A percentile compares a stretch with the other conserved stretches of the same genome.
These are phyloP conservation scores for Spergularia azorica DNA, from an alignment of 179 eudicot genomes.

Conservation along the genomic window DNA sequence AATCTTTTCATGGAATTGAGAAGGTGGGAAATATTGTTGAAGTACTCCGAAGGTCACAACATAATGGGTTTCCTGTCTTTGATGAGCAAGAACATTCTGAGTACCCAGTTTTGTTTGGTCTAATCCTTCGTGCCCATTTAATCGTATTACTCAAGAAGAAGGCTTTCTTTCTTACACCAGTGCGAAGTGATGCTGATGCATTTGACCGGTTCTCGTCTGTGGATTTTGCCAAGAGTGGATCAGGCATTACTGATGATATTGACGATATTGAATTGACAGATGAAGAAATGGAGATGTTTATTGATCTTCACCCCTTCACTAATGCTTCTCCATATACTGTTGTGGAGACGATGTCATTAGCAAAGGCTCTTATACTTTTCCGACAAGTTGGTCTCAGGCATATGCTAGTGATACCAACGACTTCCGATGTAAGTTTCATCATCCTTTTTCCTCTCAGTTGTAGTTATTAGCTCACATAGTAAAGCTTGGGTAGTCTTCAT, in stretches of 20 bases:
- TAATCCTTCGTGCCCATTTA: slow-evolving; percentile 70
- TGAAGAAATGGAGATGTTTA: slow-evolving; percentile 88
- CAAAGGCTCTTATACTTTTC: slow-evolving; percentile 84
- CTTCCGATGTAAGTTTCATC: slow-evolving; percentile 55
- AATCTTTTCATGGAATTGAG: slow-evolving; percentile 68
- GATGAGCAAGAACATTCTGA: slow-evolving; percentile 56
- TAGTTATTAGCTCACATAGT: neutral
- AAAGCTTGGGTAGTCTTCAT: neutral
- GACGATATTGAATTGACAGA: slow-evolving; percentile 58
- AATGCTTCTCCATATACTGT: slow-evolving; percentile 90
- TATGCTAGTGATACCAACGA: slow-evolving; percentile 69
- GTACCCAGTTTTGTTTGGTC: slow-evolving; percentile 58
- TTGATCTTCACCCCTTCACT: slow-evolving; percentile 81
- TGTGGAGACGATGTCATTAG: slow-evolving; percentile 88
- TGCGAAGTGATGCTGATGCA: slow-evolving; percentile 33
- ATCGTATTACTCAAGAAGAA: slow-evolving; percentile 68
- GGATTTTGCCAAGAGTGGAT: slow-evolving; percentile 77
- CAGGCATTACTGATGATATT: slow-evolving; percentile 50
- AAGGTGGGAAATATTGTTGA: slow-evolving; percentile 71
- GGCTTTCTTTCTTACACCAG: slow-evolving; percentile 47
- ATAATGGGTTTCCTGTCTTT: slow-evolving; percentile 81
- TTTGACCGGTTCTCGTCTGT: slow-evolving; percentile 49
- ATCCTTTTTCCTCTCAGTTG: neutral
- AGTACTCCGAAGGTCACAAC: slow-evolving; percentile 54
- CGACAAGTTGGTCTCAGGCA: slow-evolving; percentile 93